phyloP scores from a whole-genome alignment of 1,284 basidiomycete genomes.

The Trametes versicolor region DNA sequence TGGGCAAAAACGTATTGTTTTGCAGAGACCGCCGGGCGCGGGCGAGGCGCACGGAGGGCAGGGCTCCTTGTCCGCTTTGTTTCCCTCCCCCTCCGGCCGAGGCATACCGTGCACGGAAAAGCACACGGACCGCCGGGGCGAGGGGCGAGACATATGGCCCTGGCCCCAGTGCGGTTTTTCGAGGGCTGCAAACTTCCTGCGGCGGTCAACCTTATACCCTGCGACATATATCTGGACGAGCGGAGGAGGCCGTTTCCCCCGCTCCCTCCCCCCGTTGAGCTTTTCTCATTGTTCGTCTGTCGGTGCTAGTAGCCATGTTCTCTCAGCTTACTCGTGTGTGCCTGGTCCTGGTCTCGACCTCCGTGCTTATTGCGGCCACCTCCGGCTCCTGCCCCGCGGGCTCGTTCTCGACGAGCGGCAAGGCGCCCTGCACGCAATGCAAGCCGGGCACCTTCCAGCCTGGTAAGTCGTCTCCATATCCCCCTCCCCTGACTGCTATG shows the following conservation, averaged over 20 bases:
- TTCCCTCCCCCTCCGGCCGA: not conserved
- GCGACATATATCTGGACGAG: not conserved
- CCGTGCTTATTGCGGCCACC: not conserved
- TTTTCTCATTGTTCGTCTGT: not conserved
- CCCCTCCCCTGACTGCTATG: too few species aligned
- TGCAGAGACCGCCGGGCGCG: not conserved
- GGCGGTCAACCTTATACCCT: not conserved
- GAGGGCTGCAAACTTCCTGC: not conserved
- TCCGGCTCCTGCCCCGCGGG: constrained; percentile 22
- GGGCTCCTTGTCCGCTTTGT: not conserved
- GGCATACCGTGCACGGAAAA: not conserved
- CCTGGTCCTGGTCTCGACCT: not conserved
- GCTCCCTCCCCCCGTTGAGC: not conserved
- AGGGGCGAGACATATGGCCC: not conserved
- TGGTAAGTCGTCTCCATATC: constrained; percentile 10
- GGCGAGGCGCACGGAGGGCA: not conserved
- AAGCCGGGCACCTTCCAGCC: constrained; percentile 27
- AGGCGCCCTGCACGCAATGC: constrained; percentile 26
- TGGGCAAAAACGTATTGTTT: too few species aligned
- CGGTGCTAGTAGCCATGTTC: not conserved
- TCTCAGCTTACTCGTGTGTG: not conserved
- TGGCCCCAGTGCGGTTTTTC: not conserved
- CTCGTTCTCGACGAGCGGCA: constrained; percentile 22
- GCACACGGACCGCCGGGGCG: not conserved
- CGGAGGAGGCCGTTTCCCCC: not conserved